Percentiles rank a stretch among this genome's conserved stretches.
These are phyloP conservation scores for Penicillium turbatum DNA, from an alignment of 495 filamentous ascomycete species.

Conservation along the genomic window DNA sequence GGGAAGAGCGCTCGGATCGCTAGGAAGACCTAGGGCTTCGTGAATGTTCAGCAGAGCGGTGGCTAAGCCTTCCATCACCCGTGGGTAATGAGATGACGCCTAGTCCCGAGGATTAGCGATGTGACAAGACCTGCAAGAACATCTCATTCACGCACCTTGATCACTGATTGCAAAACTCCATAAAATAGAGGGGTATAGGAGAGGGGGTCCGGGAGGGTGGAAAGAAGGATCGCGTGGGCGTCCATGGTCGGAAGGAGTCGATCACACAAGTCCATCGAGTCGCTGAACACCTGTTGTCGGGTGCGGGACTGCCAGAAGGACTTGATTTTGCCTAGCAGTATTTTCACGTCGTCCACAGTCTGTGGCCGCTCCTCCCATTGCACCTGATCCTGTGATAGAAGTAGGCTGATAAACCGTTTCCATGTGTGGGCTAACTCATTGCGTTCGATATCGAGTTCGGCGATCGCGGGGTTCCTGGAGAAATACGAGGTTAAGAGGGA, in stretches of 20 bases:
- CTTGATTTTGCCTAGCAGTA: conserved; percentile 31
- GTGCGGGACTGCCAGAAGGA: conserved; percentile 28
- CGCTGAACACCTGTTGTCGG: conserved; percentile 29
- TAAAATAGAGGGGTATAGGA: conserved; percentile 42
- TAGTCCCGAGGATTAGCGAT: conserved; percentile 13
- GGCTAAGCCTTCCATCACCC: conserved; percentile 41
- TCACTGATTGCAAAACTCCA: conserved; percentile 42
- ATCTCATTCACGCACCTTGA: conserved; percentile 34
- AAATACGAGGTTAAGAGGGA: neutral
- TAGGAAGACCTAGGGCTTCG: conserved; percentile 29
- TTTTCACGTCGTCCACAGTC: conserved; percentile 30
- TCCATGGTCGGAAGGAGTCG: conserved; percentile 35
- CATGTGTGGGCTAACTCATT: conserved; percentile 43
- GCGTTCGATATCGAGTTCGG: conserved; percentile 43
- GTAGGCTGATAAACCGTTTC: conserved; percentile 37
- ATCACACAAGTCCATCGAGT: conserved; percentile 32
- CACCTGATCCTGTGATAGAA: conserved; percentile 33
- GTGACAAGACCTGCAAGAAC: neutral
- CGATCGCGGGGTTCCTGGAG: conserved; percentile 32
- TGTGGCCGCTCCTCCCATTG: conserved; percentile 34
- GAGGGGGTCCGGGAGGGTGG: conserved; percentile 34
- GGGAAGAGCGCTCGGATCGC: conserved; percentile 14
- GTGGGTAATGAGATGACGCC: conserved; percentile 45
- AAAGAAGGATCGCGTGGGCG: conserved; percentile 34
- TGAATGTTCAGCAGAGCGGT: conserved; percentile 42